Evolutionary conservation across 345 rosid genomes (phyloP).

Genomic region (Eucalyptus paniculata): DNA sequence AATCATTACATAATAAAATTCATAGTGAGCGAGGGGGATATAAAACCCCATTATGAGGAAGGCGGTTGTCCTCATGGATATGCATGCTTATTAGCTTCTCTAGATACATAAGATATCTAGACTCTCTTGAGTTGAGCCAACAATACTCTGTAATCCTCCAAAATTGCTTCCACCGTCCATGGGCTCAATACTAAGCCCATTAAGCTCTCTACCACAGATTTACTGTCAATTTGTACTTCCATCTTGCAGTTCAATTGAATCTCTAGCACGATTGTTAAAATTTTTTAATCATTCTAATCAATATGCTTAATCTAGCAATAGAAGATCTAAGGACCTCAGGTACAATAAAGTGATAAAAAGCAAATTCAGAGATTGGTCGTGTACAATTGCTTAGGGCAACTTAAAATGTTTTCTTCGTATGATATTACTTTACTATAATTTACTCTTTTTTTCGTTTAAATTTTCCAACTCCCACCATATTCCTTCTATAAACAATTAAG

Average conservation of each 20-base stretch:
- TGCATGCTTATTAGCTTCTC: too few species aligned
- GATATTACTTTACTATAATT: neutral
- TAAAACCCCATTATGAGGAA: too few species aligned
- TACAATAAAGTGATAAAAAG: neutral
- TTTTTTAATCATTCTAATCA: neutral
- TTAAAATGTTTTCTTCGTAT: neutral
- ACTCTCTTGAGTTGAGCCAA: too few species aligned
- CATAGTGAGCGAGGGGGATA: too few species aligned
- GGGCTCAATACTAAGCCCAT: too few species aligned
- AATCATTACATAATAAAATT: too few species aligned
- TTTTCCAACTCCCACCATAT: neutral
- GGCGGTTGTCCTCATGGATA: too few species aligned
- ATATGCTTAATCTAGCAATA: neutral
- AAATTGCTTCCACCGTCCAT: too few species aligned
- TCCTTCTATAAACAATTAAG: neutral
- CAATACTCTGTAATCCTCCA: too few species aligned
- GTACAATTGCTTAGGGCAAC: neutral
- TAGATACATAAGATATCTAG: too few species aligned
- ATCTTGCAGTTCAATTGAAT: neutral
- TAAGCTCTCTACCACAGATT: too few species aligned
- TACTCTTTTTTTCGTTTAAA: neutral
- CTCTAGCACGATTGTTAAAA: neutral
- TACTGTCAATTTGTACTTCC: too few species aligned
- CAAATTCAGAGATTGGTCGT: neutral
- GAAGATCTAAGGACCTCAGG: neutral